Base-by-base conservation (phyloP, 352 stramenopile species). In the Bremia lactucae region DNA sequence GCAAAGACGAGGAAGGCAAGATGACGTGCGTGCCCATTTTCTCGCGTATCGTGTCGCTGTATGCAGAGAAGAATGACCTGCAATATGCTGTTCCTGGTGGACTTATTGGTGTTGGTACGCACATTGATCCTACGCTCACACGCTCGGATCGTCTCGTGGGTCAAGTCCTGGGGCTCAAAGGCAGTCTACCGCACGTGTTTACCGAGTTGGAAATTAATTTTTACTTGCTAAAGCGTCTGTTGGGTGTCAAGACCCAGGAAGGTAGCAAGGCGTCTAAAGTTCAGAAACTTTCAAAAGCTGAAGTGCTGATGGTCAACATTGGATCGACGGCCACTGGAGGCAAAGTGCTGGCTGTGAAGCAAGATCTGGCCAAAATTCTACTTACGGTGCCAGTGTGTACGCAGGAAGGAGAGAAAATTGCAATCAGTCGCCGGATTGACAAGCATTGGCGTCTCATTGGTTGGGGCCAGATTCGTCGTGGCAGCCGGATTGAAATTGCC, bases 241-340 rank as follows among this genome's bases (percentile, higher is more conserved):
- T 99, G 38, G 97, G 97, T 52, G 96, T 99, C 31, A 99, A 99
- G 77, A 98, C 96, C 33, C 88, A 95, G 48, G 96, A 99, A 62
- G 95, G 96, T 40, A 96, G 94, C 54, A 99, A 99, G 76, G 94
- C 97, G 49, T 96, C 88, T 46, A 99, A 98, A 77, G 95, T 99
- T 44, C 87, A 97, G 72, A 99, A 99, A 76, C 79, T 99, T 14
- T 87, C 87, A 34, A 98, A 98, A 77, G 83, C 86, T 37, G 97
- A 99, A 73, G 97, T 99, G 69, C 83, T 99, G 31, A 99, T 99
- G 95, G 94, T 99, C 21, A 99, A 99, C 79, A 99, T 99, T 67
- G 97, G 97, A 23, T 98, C 89, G 31, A 99, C 96, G 9, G 94
- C 94, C 13, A 99, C 96, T n/a, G 96, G 96, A 43, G 96, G 95